Base-by-base conservation (phyloP, 768 basidiomycete species). In the Leucosporidium yakuticum region DNA sequence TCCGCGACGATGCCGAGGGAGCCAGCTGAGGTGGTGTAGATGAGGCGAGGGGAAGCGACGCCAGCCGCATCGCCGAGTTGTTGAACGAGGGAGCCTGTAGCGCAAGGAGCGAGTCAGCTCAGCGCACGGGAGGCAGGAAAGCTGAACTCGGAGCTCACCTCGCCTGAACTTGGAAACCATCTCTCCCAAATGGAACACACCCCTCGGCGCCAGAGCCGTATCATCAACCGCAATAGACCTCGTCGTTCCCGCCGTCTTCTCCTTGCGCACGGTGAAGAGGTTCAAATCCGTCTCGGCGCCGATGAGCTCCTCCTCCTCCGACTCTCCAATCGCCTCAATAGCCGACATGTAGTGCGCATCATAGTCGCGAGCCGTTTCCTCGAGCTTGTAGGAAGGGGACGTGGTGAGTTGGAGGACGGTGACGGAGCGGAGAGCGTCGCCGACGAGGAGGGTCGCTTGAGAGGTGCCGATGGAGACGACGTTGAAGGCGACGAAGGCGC, bases 341-440 rank as follows among this genome's bases (percentile, higher is more conserved):
- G 82, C 81, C 9, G 88, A 80, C 4, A 91, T 89, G 83, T 87
- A 90, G 58, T 90, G 78, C 9, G 90, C 85, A 0, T 84, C 83
- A 77, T 87, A 89, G 77, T 95, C 89, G 70, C 85, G 85, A 14
- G 88, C 89, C 20, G 88, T 78, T 39, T 83, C 82, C 44, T 81
- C 77, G 6, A 88, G 76, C 68, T 17, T 23, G 29, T 21, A 29
- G 47, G 25, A 32, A 1, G 51, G 9, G 4, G 76, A 79, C 19
- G 79, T 80, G 3, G 73, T 68, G 60, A 88, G 77, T 64, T 83
- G 83, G 39, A 94, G 80, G 32, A 91, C 71, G 4, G 90, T 87
- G 23, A 94, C 82, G 0, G 91, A 91, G 76, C 84, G 85, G 32
- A 94, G 83, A 12, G 87, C 85, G 75, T 96, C 93, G 47, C 89